phyloP scores from a whole-genome alignment of 2,329 filamentous ascomycete species.

The Byssothecium circinans region DNA sequence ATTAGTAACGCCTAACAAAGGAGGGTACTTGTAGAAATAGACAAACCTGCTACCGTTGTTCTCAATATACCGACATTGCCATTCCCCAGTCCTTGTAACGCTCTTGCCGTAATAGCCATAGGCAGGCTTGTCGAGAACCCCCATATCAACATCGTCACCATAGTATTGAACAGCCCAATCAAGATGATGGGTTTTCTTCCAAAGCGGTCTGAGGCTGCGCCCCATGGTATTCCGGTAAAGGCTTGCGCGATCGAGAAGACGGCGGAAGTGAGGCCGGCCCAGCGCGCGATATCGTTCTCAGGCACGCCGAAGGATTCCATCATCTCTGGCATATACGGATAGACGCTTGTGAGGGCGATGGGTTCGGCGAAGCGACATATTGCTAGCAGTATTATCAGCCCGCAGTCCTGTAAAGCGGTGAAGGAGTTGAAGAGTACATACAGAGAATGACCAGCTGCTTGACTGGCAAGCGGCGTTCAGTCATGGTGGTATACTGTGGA shows the following conservation, averaged over 20 bases:
- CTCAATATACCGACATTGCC: conserved; percentile 85
- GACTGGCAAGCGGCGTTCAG: conserved; percentile 42
- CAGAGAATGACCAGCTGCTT: conserved; percentile 46
- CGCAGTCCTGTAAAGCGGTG: conserved; percentile 5
- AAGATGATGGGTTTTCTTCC: conserved; percentile 85
- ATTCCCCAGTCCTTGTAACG: conserved; percentile 79
- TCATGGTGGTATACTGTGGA: conserved; percentile 30
- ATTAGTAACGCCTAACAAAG: too few relatives aligned
- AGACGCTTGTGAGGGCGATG: conserved; percentile 89
- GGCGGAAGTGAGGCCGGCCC: conserved; percentile 85
- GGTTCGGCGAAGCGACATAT: conserved; percentile 92
- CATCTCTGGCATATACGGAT: conserved; percentile 78
- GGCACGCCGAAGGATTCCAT: conserved; percentile 45
- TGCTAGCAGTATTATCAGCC: conserved; percentile 55
- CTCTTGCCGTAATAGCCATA: conserved; percentile 78
- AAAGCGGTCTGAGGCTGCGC: conserved; percentile 75
- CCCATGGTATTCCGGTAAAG: conserved; percentile 86
- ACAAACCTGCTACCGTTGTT: conserved; percentile 87
- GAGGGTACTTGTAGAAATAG: too few relatives aligned
- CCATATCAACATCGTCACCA: conserved; percentile 79
- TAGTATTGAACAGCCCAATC: conserved; percentile 72
- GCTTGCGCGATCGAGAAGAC: conserved; percentile 78
- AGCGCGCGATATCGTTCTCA: conserved; percentile 53
- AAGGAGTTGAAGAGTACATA: conserved; percentile 14
- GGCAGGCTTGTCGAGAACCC: conserved; percentile 77